Evolutionary conservation across 108 stramenopile species (phyloP).

Genomic region (Conticribra weissflogii): DNA sequence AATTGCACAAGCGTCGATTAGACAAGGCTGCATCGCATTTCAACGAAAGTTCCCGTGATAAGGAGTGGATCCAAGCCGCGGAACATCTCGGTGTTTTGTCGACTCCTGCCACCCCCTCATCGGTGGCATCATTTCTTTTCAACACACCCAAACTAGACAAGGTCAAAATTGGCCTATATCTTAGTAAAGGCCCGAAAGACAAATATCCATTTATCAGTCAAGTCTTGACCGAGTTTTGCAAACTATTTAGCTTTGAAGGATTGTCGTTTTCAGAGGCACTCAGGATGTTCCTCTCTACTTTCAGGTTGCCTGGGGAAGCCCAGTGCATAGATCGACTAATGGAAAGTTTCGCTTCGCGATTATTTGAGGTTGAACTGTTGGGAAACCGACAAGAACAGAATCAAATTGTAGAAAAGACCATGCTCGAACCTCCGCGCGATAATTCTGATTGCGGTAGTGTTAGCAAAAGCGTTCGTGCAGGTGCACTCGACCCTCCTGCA

Average conservation of each 20-base stretch:
- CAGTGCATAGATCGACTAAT: slow-evolving; percentile 97
- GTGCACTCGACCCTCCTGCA: slow-evolving; percentile 35
- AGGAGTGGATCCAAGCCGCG: slow-evolving; percentile 83
- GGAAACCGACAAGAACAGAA: slow-evolving; percentile 1
- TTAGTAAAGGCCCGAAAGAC: slow-evolving; percentile 89
- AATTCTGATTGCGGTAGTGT: not conserved
- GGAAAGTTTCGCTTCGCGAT: slow-evolving; percentile 90
- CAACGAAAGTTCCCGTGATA: slow-evolving; percentile 69
- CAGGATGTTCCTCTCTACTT: slow-evolving; percentile 81
- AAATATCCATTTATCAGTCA: slow-evolving; percentile 89
- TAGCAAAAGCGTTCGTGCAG: not conserved
- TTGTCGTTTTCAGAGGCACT: slow-evolving; percentile 83
- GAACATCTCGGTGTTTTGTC: slow-evolving; percentile 69
- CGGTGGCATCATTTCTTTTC: slow-evolving; percentile 84
- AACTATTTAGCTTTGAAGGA: slow-evolving; percentile 77
- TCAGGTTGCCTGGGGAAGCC: slow-evolving; percentile 96
- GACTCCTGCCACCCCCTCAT: slow-evolving; percentile 48
- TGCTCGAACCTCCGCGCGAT: slow-evolving; percentile 44
- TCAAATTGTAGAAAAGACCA: slow-evolving; percentile 33
- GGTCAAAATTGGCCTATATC: slow-evolving; percentile 85
- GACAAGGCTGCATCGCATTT: slow-evolving; percentile 74
- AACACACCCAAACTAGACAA: slow-evolving; percentile 90
- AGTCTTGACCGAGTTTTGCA: slow-evolving; percentile 70
- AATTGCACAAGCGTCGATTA: slow-evolving; percentile 80
- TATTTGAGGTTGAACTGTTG: slow-evolving; percentile 61